A percentile compares a stretch with the other conserved stretches of the same genome.
These are phyloP conservation scores for Zygosaccharomyces pseudobailii DNA, from an alignment of 1,139 yeast genomes.

Conservation along the genomic window DNA sequence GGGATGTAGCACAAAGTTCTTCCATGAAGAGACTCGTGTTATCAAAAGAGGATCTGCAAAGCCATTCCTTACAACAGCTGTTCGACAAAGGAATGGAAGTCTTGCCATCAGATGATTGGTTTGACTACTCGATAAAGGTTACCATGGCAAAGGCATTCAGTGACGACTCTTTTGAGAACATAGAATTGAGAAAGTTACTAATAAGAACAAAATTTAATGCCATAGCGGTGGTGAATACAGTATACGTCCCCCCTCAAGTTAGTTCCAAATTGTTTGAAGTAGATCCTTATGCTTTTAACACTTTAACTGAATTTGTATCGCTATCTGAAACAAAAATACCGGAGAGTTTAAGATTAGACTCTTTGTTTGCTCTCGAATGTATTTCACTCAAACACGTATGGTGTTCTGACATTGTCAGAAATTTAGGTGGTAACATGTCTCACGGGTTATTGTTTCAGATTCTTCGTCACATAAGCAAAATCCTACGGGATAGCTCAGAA, in stretches of 20 bases:
- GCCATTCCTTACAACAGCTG: slow-evolving; percentile 56
- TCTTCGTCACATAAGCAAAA: slow-evolving; percentile 55
- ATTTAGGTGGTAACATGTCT: slow-evolving; percentile 85
- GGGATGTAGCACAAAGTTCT: slow-evolving; percentile 11
- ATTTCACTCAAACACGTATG: slow-evolving; percentile 65
- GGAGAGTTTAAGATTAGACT: slow-evolving; percentile 50
- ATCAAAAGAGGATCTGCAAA: slow-evolving; percentile 46
- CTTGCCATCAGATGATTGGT: slow-evolving; percentile 62
- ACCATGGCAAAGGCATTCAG: slow-evolving; percentile 73
- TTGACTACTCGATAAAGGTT: slow-evolving; percentile 58
- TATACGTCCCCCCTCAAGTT: slow-evolving; percentile 43
- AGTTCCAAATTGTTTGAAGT: slow-evolving; percentile 64
- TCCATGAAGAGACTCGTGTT: slow-evolving; percentile 38
- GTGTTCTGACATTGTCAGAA: slow-evolving; percentile 72
- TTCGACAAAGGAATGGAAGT: slow-evolving; percentile 54
- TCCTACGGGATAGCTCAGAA: slow-evolving; percentile 35
- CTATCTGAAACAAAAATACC: slow-evolving; percentile 49
- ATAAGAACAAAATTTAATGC: slow-evolving; percentile 64
- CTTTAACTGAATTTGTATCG: slow-evolving; percentile 65
- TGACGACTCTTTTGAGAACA: slow-evolving; percentile 49
- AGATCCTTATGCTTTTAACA: slow-evolving; percentile 70
- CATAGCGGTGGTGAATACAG: slow-evolving; percentile 56
- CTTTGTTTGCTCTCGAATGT: slow-evolving; percentile 65
- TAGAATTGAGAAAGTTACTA: slow-evolving; percentile 53
- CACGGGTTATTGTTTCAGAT: slow-evolving; percentile 80